phyloP scores from a whole-genome alignment of 768 basidiomycete genomes.

The Lyophyllum atratum region DNA sequence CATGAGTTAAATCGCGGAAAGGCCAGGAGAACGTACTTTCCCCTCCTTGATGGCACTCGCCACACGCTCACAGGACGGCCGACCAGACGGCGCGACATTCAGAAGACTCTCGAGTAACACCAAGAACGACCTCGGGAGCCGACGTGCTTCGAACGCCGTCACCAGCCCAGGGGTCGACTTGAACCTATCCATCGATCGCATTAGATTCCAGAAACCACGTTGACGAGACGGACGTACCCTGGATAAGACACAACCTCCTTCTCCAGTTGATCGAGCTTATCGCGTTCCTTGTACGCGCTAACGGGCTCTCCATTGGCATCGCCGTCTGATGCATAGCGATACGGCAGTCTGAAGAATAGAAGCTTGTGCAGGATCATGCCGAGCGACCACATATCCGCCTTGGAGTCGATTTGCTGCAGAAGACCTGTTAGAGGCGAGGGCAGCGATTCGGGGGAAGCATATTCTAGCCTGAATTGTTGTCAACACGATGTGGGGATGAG shows the following conservation, averaged over 20 bases:
- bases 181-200: conserved; percentile 33
- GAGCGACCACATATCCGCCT: conserved; percentile 96
- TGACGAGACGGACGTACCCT: conserved; percentile 50
- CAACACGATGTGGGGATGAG: neutral
- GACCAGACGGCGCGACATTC: conserved; percentile 54
- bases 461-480: conserved; percentile 67
- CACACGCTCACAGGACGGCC: conserved; percentile 77
- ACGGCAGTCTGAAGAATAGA: conserved; percentile 88
- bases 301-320: conserved; percentile 47
- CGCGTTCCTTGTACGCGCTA: conserved; percentile 46
- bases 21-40: conserved; percentile 48
- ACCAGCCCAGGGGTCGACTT: conserved; percentile 52
- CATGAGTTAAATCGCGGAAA: neutral
- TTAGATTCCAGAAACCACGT: neutral
- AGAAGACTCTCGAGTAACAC: conserved; percentile 74
- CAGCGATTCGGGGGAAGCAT: conserved; percentile 86
- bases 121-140: conserved; percentile 70
- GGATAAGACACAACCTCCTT: conserved; percentile 72
- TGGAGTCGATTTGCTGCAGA: conserved; percentile 76
- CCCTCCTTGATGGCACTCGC: conserved; percentile 68
- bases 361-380: conserved; percentile 96
- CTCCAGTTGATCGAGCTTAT: conserved; percentile 71
- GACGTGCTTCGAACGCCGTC: conserved; percentile 65
- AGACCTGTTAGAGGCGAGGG: conserved; percentile 64
- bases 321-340: conserved; percentile 66